Evolutionary conservation across 805 yeast genomes (phyloP).

Genomic region (Maudiozyma turicensis): DNA sequence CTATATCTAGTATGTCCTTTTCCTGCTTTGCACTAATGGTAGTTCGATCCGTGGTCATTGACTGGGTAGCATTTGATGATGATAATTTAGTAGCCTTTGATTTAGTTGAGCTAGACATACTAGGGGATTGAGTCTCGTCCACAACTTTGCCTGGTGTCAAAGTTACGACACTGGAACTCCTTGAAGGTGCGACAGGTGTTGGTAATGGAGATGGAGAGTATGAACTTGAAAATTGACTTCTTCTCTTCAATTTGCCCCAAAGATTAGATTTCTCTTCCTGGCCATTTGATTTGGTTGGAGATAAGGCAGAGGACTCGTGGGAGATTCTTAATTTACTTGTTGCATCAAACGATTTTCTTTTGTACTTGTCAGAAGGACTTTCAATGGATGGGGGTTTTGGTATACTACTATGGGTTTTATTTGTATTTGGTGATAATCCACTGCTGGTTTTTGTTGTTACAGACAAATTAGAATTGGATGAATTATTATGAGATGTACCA

Average conservation of each 20-base stretch:
- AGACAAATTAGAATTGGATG: not conserved
- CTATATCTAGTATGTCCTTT: not conserved
- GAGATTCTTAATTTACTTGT: constrained; percentile 5
- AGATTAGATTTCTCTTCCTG: constrained; percentile 20
- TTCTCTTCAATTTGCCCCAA: constrained; percentile 25
- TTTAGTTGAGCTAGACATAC: not conserved
- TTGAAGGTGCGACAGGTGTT: constrained; percentile 4
- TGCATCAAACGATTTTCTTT: not conserved
- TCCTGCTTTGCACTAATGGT: not conserved
- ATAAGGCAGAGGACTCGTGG: constrained; percentile 7
- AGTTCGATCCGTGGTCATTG: not conserved
- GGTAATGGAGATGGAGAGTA: constrained; percentile 5
- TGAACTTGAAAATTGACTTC: constrained; percentile 13
- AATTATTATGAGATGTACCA: constrained; percentile 13
- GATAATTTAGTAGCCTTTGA: not conserved
- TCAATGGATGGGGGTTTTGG: not conserved
- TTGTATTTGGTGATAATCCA: not conserved
- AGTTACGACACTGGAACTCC: constrained; percentile 5
- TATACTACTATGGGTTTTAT: not conserved
- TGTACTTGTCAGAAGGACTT: not conserved
- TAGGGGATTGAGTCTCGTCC: not conserved
- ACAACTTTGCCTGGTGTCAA: constrained; percentile 4
- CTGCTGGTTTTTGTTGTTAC: not conserved
- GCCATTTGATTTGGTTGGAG: constrained; percentile 10
- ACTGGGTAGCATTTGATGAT: not conserved